These are phyloP conservation scores for Xylaria sp. DNA, from an alignment of 2,329 filamentous ascomycete genomes.

Conservation along the genomic window DNA sequence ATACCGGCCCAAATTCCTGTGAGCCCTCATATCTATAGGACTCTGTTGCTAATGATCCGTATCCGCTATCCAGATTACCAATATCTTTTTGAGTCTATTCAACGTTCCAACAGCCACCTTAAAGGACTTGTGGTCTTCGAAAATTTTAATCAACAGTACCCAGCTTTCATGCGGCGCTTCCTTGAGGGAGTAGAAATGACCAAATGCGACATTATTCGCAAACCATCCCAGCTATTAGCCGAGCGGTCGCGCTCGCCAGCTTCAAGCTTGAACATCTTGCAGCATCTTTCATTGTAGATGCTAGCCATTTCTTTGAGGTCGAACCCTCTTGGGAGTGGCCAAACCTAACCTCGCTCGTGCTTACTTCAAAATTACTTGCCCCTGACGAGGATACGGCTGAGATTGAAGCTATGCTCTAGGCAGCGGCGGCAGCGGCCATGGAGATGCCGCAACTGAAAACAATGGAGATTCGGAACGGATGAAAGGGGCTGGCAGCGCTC, in stretches of 20 bases:
- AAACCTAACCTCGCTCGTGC: slow-evolving; percentile 48
- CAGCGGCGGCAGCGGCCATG: slow-evolving; percentile 42
- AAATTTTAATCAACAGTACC: slow-evolving; percentile 50
- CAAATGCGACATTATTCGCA: slow-evolving; percentile 37
- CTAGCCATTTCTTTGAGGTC: slow-evolving; percentile 48
- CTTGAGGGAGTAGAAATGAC: slow-evolving; percentile 13
- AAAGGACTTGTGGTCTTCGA: slow-evolving; percentile 44
- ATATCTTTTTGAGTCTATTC: slow-evolving; percentile 21
- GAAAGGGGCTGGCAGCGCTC: slow-evolving; percentile 48
- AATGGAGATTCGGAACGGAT: slow-evolving; percentile 53
- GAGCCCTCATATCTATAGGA: slow-evolving; percentile 13
- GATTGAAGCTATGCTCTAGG: slow-evolving; percentile 45
- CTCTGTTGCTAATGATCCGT: slow-evolving; percentile 16
- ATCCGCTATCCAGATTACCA: slow-evolving; percentile 19
- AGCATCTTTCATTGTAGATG: slow-evolving; percentile 49
- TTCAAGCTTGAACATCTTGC: slow-evolving; percentile 47
- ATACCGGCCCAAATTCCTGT: slow-evolving; percentile 12
- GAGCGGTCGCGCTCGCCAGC: slow-evolving; percentile 43
- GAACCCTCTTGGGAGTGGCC: slow-evolving; percentile 47
- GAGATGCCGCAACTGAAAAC: slow-evolving; percentile 50
- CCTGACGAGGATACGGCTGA: slow-evolving; percentile 37
- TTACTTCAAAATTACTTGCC: slow-evolving; percentile 49
- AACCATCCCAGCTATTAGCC: slow-evolving; percentile 41
- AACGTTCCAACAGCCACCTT: slow-evolving; percentile 18
- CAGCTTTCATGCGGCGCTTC: slow-evolving; percentile 33